phyloP scores from a whole-genome alignment of 2,329 filamentous ascomycete genomes.

The Pseudonectria foliicola region DNA sequence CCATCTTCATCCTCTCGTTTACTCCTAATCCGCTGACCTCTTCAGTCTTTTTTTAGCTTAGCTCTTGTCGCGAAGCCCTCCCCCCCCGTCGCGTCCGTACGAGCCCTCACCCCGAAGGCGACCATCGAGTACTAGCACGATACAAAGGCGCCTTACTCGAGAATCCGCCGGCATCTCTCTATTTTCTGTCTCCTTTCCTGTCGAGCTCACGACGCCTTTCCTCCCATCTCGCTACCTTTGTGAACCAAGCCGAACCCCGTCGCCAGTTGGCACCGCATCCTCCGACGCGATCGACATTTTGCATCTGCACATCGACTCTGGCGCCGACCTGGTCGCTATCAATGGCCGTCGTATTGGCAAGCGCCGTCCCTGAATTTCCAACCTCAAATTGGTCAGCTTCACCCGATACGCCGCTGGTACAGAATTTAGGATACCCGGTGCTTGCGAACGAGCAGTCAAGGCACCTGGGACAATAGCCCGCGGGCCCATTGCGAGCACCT shows the following conservation, averaged over 20 bases:
- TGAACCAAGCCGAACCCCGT: too few species aligned
- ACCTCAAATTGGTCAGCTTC: slow-evolving; percentile 24
- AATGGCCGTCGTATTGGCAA: slow-evolving; percentile 25
- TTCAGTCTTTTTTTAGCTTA: too few species aligned
- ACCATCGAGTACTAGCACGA: too few species aligned
- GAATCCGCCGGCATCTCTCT: neutral
- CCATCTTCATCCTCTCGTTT: too few species aligned
- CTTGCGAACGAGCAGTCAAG: slow-evolving; percentile 11
- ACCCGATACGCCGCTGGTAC: slow-evolving; percentile 10
- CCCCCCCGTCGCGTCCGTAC: too few species aligned
- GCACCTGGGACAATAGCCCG: slow-evolving; percentile 6
- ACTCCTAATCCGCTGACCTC: too few species aligned
- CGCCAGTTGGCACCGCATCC: neutral
- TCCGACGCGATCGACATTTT: neutral
- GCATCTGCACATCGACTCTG: neutral
- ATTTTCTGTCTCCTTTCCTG: too few species aligned
- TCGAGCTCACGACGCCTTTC: too few species aligned
- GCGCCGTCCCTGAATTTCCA: slow-evolving; percentile 22
- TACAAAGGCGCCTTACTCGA: neutral
- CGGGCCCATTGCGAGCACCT: slow-evolving; percentile 8
- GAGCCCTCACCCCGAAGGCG: too few species aligned
- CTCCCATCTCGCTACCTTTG: too few species aligned
- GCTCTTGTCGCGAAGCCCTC: too few species aligned
- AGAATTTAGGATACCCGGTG: slow-evolving; percentile 9
- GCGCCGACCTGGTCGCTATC: slow-evolving; percentile 11